These are phyloP conservation scores for Solanum chiquidenum DNA, from an alignment of 257 asterid genomes.

Conservation along the genomic window DNA sequence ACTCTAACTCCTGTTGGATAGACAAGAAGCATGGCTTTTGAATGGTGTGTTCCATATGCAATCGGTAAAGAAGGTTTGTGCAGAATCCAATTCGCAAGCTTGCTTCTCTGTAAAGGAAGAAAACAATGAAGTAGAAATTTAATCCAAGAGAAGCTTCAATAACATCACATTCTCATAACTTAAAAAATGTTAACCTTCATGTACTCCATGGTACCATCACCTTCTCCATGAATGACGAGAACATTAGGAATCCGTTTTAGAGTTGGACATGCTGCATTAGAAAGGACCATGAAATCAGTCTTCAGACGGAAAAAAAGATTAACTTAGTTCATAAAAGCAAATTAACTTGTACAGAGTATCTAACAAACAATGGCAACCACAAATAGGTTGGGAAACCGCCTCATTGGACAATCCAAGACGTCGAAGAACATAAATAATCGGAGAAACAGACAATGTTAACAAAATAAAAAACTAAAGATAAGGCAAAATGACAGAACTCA, in stretches of 20 bases:
- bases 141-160: slow-evolving; percentile 8
- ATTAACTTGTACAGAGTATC: neutral
- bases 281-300: neutral
- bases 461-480: neutral
- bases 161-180: slow-evolving; percentile 6
- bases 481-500: slow-evolving; percentile 19
- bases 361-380: neutral
- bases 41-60: slow-evolving; percentile 96
- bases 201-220: slow-evolving; percentile 73
- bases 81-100: slow-evolving; percentile 69
- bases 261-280: slow-evolving; percentile 60
- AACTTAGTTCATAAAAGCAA: neutral
- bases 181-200: slow-evolving; percentile 59
- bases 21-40: slow-evolving; percentile 94
- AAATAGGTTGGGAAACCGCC: neutral
- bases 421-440: neutral
- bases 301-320: neutral
- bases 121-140: slow-evolving; percentile 11
- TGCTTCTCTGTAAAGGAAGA: slow-evolving; percentile 55
- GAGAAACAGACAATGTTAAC: neutral
- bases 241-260: slow-evolving; percentile 63
- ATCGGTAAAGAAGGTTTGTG: slow-evolving; percentile 98
- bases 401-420: neutral
- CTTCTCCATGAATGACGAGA: slow-evolving; percentile 86
- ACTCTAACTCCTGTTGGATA: slow-evolving; percentile 88